A percentile compares a stretch with the other conserved stretches of the same genome.
Evolutionary conservation across 23 red algal species (phyloP).

Genomic region (Cyanidium caldarium): DNA sequence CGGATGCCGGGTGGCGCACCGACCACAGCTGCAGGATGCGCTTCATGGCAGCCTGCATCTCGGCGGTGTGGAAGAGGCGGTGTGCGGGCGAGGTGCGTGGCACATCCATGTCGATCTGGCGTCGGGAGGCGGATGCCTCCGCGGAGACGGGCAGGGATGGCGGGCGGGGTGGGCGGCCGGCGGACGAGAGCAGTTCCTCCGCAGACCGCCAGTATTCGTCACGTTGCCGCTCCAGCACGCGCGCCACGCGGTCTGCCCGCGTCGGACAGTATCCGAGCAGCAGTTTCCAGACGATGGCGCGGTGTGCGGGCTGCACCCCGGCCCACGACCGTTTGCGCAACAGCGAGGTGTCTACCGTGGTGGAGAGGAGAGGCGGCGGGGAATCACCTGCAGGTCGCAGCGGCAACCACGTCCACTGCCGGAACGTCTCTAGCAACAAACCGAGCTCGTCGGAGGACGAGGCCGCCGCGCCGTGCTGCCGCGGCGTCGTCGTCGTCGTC

Average conservation of each 20-base stretch:
- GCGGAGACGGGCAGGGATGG: conserved; percentile 12
- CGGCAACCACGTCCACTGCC: no score
- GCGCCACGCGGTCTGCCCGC: neutral
- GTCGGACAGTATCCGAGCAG: conserved; percentile 46
- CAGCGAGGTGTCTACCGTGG: neutral
- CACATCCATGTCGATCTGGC: conserved; percentile 79
- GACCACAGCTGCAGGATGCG: conserved; percentile 61
- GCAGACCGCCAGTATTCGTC: conserved; percentile 37
- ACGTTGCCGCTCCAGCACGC: conserved; percentile 13
- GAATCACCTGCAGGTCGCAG: no score
- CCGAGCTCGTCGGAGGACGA: no score
- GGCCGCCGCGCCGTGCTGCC: no score
- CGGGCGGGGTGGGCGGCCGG: neutral
- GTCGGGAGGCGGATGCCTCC: conserved; percentile 26
- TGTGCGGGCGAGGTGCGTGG: conserved; percentile 54
- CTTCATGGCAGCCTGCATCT: conserved; percentile 27
- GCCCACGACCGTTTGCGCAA: conserved; percentile 45
- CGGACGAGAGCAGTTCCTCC: conserved; percentile 6
- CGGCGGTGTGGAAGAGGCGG: conserved; percentile 37
- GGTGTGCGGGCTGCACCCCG: conserved; percentile 21
- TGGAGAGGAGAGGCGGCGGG: no score
- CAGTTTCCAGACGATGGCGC: conserved; percentile 50
- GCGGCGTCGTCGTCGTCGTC: no score
- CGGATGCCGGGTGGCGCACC: conserved; percentile 52
- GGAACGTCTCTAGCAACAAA: no score